Evolutionary conservation across 805 yeast species (phyloP).

Genomic region (Starmerella sirachaensis): DNA sequence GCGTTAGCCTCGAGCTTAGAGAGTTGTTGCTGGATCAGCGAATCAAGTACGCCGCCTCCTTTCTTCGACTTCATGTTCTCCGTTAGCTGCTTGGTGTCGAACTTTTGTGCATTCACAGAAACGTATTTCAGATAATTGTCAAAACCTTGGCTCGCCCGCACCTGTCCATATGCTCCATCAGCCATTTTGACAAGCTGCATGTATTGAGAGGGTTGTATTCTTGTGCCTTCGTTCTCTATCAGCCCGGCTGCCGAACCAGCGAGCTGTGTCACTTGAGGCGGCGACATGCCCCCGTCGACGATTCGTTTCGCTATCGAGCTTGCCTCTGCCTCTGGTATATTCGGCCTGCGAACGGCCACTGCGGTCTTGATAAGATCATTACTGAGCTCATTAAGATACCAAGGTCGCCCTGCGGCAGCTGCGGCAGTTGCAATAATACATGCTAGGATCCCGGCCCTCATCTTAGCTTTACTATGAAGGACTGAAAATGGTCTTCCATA

Average conservation of each 20-base stretch:
- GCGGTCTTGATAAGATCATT: constrained; percentile 5
- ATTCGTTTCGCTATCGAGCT: constrained; percentile 11
- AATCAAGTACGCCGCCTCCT: background rate
- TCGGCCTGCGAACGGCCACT: constrained; percentile 4
- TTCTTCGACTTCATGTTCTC: background rate
- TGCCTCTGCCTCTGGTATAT: constrained; percentile 13
- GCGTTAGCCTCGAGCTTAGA: constrained; percentile 5
- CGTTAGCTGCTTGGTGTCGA: constrained; percentile 2
- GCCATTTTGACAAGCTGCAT: constrained; percentile 13
- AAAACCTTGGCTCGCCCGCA: constrained; percentile 13
- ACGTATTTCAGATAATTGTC: constrained; percentile 13
- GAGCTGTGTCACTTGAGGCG: constrained; percentile 17
- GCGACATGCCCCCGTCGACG: constrained; percentile 15
- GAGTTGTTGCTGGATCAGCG: background rate
- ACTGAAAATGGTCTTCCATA: no score
- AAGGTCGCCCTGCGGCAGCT: constrained; percentile 10
- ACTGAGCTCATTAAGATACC: constrained; percentile 15
- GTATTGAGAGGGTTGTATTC: constrained; percentile 2
- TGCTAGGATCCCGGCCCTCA: no score
- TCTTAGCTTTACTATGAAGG: no score
- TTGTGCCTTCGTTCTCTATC: constrained; percentile 7
- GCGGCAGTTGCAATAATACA: background rate
- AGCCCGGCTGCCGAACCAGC: constrained; percentile 2
- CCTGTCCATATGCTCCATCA: constrained; percentile 9
- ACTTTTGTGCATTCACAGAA: constrained; percentile 8